Conservation (phyloP, 139 green algal genomes). For the Bryopsis sp. region DNA sequence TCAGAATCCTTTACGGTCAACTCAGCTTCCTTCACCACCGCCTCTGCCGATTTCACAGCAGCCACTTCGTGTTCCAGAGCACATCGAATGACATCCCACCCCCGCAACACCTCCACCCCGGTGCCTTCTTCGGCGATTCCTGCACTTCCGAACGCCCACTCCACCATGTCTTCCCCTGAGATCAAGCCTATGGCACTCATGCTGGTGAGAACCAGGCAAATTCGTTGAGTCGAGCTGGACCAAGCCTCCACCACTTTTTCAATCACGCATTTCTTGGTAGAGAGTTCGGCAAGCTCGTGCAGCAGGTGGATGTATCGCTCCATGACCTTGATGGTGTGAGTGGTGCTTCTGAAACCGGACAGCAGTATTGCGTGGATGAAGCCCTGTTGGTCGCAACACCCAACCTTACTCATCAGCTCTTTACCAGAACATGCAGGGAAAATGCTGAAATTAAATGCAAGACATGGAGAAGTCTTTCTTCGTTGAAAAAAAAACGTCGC, state of each 20-base stretch:
- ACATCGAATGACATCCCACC: conserved; percentile 1
- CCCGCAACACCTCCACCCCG: neutral
- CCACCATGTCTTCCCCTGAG: neutral
- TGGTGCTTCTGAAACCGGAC: conserved; percentile 6
- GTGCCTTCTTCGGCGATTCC: neutral
- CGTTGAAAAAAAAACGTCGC: neutral
- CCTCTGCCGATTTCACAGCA: neutral
- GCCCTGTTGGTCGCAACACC: neutral
- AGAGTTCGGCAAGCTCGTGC: neutral
- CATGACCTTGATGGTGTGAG: conserved; percentile 5
- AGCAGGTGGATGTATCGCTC: neutral
- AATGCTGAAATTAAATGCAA: neutral
- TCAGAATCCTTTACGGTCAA: neutral
- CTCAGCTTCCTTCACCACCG: neutral
- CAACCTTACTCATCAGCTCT: too few species aligned
- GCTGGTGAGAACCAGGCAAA: neutral
- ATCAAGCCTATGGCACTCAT: neutral
- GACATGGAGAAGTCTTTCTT: neutral
- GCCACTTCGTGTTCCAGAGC: neutral
- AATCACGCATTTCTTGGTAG: neutral
- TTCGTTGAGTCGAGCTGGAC: neutral
- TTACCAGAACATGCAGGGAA: neutral
- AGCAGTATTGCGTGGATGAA: neutral
- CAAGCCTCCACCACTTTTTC: conserved; percentile 13
- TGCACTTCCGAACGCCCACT: neutral